Evolutionary conservation across 768 basidiomycete species (phyloP).

Genomic region (Pleurotus salmoneostramineus): DNA sequence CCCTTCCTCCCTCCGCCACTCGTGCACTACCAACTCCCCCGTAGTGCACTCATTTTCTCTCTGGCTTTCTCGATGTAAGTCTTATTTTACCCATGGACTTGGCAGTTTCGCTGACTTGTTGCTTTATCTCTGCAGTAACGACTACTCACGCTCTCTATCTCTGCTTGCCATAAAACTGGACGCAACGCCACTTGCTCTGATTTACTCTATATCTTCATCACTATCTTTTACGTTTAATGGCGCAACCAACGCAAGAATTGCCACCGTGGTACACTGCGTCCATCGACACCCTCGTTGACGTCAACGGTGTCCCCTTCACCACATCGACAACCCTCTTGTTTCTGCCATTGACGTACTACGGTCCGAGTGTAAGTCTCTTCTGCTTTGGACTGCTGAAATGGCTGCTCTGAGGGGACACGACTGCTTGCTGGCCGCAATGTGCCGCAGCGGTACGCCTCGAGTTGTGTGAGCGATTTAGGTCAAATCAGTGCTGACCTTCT

Average conservation of each 20-base stretch:
- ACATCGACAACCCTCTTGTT: conserved; percentile 56
- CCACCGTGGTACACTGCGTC: conserved; percentile 70
- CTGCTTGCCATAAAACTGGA: background rate
- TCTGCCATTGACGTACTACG: conserved; percentile 77
- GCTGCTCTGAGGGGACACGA: background rate
- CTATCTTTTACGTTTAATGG: conserved; percentile 29
- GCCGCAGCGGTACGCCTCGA: background rate
- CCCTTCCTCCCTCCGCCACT: background rate
- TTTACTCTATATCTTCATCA: background rate
- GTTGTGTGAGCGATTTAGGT: background rate
- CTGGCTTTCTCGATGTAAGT: background rate
- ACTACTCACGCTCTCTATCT: conserved; percentile 6
- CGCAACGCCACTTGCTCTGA: background rate
- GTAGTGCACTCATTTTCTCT: too few relatives aligned
- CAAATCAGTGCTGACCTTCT: background rate
- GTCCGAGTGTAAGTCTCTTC: conserved; percentile 64
- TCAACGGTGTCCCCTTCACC: conserved; percentile 46
- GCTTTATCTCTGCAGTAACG: background rate
- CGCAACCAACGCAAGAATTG: conserved; percentile 58
- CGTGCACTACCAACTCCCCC: too few relatives aligned
- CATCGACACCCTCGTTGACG: conserved; percentile 49
- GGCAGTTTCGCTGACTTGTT: too few relatives aligned
- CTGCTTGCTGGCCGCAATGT: background rate
- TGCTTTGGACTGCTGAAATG: background rate
- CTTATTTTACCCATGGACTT: background rate